phyloP scores from a whole-genome alignment of 1,284 basidiomycete species.

The Xerocomus amazonicus region DNA sequence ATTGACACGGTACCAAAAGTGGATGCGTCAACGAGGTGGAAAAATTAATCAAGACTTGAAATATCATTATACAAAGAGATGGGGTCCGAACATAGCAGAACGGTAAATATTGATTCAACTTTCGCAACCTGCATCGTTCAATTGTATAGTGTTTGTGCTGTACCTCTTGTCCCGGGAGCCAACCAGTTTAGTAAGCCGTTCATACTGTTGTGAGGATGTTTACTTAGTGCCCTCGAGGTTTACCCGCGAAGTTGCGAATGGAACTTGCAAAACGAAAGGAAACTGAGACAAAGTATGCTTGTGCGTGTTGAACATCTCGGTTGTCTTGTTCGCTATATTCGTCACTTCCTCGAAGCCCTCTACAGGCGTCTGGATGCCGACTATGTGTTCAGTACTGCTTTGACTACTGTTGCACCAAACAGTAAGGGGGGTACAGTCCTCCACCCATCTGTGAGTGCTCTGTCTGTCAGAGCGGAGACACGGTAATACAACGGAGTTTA shows the following conservation, averaged over 20 bases:
- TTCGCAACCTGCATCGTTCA: constrained; percentile 1
- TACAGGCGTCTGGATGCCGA: constrained; percentile 52
- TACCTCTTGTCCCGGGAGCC: constrained; percentile 47
- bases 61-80: constrained; percentile 51
- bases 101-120: constrained; percentile 39
- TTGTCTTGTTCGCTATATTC: constrained; percentile 1
- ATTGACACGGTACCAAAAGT: constrained; percentile 55
- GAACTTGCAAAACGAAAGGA: constrained; percentile 27
- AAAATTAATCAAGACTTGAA: constrained; percentile 27
- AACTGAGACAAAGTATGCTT: constrained; percentile 23
- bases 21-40: constrained; percentile 40
- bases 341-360: constrained; percentile 36
- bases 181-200: constrained; percentile 41
- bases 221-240: constrained; percentile 31
- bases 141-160: constrained; percentile 40
- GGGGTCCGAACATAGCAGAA: constrained; percentile 42
- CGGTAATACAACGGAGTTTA: constrained; percentile 24
- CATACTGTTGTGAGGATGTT: not conserved
- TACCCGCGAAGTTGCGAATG: constrained; percentile 39
- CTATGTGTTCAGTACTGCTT: constrained; percentile 53
- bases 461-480: not conserved
- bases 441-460: constrained; percentile 53
- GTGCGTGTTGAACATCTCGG: constrained; percentile 13
- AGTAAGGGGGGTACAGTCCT: constrained; percentile 50
- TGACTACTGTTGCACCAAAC: constrained; percentile 51